Base-by-base conservation (phyloP, 1,139 yeast genomes). In the Nakaseomyces delphensis region DNA sequence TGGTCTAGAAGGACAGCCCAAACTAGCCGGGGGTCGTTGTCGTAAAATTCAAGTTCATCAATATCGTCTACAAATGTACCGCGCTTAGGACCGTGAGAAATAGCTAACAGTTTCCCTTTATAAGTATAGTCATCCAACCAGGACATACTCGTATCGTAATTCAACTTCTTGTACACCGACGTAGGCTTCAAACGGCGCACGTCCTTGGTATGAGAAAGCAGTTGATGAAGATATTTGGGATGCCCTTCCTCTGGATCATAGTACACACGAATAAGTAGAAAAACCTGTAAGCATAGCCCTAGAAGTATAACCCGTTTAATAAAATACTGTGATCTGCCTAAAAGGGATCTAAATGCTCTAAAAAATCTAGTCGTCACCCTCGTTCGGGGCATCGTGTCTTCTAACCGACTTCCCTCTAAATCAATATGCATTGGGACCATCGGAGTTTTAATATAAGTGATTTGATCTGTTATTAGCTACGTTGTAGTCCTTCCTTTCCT, bases 1-100 rank as follows among this genome's bases (percentile, higher is more conserved):
- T 47, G 41, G 18, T 44, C 47, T 27, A 53, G 43, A 13, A 52
- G 45, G 3, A 52, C 52, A 5, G 58, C 47, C 52, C 57, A 55
- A 20, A 44, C 33, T n/a, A 57, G 42, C 15, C 56, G 41, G 23
- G 61, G 61, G 44, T 55, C 60, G 29, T 46, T 42, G 25, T 57
- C 56, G 40, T 57, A 57, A 33, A 50, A 51, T 18, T 40, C 30
- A 24, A 51, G 38, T 1, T 55, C 51, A 18, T 47, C 48, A 2
- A 54, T 43, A 11, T 48, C 39, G 1, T 36, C 36, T n/a, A 52
- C 35, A 13, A 31, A 33, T 13, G 42, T 32, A 8, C 53, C 53
- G 31, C 33, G 45, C 5, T 43, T 30, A 1, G 51, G 43, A 7
- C 58, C 58, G 24, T 39, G 25, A 6, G 36, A 24, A 3, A 48